Percentiles rank a stretch among this genome's conserved stretches.
Evolutionary conservation across 495 filamentous ascomycete genomes (phyloP).

Genomic region (Annulohypoxylon nitens): DNA sequence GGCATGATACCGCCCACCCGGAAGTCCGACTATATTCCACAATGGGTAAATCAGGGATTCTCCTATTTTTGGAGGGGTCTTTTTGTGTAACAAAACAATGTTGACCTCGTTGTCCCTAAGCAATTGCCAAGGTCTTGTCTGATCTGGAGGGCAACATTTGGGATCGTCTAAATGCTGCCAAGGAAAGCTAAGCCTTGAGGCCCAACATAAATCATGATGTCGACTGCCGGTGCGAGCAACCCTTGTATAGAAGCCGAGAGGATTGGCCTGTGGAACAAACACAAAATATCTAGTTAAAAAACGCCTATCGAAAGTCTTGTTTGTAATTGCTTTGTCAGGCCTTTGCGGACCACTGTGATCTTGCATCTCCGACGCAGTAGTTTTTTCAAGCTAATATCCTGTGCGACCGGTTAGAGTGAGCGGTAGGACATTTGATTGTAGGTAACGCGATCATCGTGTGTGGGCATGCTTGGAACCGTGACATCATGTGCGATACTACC

Average conservation of each 20-base stretch:
- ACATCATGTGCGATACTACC: slow-evolving; percentile 44
- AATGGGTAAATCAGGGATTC: slow-evolving; percentile 2
- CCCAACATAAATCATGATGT: slow-evolving; percentile 23
- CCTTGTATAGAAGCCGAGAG: slow-evolving; percentile 23
- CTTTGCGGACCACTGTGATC: slow-evolving; percentile 38
- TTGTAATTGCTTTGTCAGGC: slow-evolving; percentile 46
- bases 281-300: slow-evolving; percentile 21
- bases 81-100: slow-evolving; percentile 14
- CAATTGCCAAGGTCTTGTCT: slow-evolving; percentile 12
- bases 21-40: slow-evolving; percentile 31
- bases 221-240: slow-evolving; percentile 19
- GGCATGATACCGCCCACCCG: slow-evolving; percentile 10
- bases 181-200: slow-evolving; percentile 28
- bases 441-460: slow-evolving; percentile 39
- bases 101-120: slow-evolving; percentile 11
- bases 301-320: slow-evolving; percentile 12
- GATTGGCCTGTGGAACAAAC: slow-evolving; percentile 27
- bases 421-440: slow-evolving; percentile 24
- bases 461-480: slow-evolving; percentile 38
- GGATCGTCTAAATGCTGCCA: slow-evolving; percentile 11
- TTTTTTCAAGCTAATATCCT: slow-evolving; percentile 35
- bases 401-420: slow-evolving; percentile 33
- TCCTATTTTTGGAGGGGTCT: slow-evolving; percentile 25
- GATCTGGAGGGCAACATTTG: slow-evolving; percentile 3
- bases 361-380: slow-evolving; percentile 38